These are phyloP conservation scores for Chimonanthus salicifolius DNA, from an alignment of 164 flowering plant species.

Conservation along the genomic window DNA sequence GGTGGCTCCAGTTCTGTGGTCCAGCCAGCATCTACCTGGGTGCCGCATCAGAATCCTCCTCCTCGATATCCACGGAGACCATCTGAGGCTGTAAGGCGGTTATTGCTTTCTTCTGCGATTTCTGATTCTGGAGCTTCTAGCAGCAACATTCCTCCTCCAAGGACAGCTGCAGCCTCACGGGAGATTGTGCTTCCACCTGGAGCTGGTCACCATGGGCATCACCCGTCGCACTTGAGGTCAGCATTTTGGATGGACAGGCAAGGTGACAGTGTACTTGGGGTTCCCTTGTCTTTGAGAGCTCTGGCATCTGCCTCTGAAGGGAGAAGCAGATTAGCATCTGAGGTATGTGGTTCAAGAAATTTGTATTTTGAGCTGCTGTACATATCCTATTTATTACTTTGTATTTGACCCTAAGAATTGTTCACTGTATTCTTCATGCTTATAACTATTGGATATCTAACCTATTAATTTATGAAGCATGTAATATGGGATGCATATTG, in stretches of 20 bases:
- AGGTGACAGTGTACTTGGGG: conserved; percentile 45
- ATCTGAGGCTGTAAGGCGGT: conserved; percentile 56
- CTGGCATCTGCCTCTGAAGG: conserved; percentile 59
- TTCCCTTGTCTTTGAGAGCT: conserved; percentile 48
- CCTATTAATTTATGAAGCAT: too few species aligned
- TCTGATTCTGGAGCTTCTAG: conserved; percentile 39
- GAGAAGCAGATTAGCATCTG: conserved; percentile 67
- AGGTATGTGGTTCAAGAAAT: conserved; percentile 45
- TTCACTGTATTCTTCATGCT: too few species aligned
- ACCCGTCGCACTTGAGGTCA: conserved; percentile 38
- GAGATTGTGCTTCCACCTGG: conserved; percentile 40
- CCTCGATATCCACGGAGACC: conserved; percentile 40
- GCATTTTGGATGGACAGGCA: conserved; percentile 57
- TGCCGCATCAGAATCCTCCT: conserved; percentile 32
- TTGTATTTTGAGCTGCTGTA: background rate
- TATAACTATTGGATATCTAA: too few species aligned
- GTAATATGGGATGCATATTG: too few species aligned
- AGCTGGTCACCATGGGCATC: conserved; percentile 36
- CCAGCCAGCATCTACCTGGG: conserved; percentile 36
- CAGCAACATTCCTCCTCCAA: conserved; percentile 23
- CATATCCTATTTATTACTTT: background rate
- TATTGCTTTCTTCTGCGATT: conserved; percentile 39
- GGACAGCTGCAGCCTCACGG: conserved; percentile 32
- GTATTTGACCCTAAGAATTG: background rate
- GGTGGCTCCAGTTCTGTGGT: conserved; percentile 32